Conservation (phyloP, 164 flowering plant genomes). For the Magnolia sinica region DNA sequence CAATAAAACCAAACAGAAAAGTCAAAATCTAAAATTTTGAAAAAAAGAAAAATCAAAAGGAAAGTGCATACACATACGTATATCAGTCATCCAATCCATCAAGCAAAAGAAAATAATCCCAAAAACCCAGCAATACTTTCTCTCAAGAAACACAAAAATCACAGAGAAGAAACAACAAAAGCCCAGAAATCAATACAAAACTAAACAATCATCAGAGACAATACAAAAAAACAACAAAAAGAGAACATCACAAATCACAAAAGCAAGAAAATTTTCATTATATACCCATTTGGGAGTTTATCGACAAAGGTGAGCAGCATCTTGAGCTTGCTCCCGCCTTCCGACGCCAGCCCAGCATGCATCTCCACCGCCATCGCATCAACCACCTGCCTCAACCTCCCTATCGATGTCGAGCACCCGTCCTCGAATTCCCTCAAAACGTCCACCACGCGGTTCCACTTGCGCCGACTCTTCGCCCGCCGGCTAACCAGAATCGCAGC, state of each 20-base stretch:
- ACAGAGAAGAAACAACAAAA: neutral
- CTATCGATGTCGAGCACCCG: slow-evolving; percentile 56
- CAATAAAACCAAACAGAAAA: neutral
- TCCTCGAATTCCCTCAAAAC: slow-evolving; percentile 70
- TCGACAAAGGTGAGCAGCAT: slow-evolving; percentile 85
- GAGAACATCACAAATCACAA: neutral
- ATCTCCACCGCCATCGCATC: slow-evolving; percentile 97
- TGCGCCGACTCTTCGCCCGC: slow-evolving; percentile 57
- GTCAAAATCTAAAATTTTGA: neutral
- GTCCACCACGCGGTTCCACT: slow-evolving; percentile 64
- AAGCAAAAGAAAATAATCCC: neutral
- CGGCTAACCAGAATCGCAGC: slow-evolving; percentile 68
- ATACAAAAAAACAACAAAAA: neutral
- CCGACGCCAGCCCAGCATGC: slow-evolving; percentile 98
- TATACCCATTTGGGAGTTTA: slow-evolving; percentile 76
- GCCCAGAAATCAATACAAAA: neutral
- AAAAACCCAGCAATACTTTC: neutral
- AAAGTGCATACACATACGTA: neutral
- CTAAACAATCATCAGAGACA: neutral
- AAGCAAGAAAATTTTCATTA: neutral
- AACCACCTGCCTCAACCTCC: slow-evolving; percentile 64
- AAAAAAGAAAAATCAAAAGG: no score
- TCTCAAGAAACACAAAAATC: neutral
- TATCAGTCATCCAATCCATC: neutral
- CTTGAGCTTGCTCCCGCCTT: slow-evolving; percentile 89